These are phyloP conservation scores for Taphrina communis DNA, from an alignment of 1,139 yeast species.

Conservation along the genomic window DNA sequence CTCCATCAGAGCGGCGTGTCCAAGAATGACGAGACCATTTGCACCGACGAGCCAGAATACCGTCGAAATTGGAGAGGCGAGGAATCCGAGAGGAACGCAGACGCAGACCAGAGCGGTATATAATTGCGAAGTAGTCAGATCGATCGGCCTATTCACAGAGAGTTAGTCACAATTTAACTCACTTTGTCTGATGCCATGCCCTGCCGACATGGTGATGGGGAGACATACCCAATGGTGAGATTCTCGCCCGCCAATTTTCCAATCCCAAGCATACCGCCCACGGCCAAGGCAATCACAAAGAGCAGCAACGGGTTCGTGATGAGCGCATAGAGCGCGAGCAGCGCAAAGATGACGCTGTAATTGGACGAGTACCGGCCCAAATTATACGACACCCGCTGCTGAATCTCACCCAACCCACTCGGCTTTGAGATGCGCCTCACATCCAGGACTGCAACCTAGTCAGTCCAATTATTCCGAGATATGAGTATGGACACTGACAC, in stretches of 20 bases:
- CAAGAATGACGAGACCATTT: constrained; percentile 79
- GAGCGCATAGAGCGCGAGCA: constrained; percentile 71
- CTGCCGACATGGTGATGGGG: background rate
- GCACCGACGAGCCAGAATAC: constrained; percentile 97
- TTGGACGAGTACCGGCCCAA: constrained; percentile 86
- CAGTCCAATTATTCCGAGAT: background rate
- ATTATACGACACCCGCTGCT: constrained; percentile 84
- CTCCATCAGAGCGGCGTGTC: constrained; percentile 94
- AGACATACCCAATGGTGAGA: constrained; percentile 52
- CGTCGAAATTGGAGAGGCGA: constrained; percentile 93
- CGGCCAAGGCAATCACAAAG: constrained; percentile 67
- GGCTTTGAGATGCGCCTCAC: constrained; percentile 89
- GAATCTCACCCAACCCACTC: constrained; percentile 83
- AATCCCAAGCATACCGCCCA: constrained; percentile 78
- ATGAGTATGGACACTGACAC: constrained; percentile 36
- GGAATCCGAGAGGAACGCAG: constrained; percentile 79
- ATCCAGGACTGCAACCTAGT: constrained; percentile 65
- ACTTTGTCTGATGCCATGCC: too few species aligned
- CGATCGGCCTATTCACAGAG: constrained; percentile 50
- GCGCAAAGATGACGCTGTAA: constrained; percentile 75
- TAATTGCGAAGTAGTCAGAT: constrained; percentile 78
- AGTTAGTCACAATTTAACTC: too few species aligned
- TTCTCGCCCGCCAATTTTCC: constrained; percentile 80
- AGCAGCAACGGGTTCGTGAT: constrained; percentile 82
- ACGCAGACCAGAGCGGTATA: constrained; percentile 59